These are phyloP conservation scores for Trapa bicornis DNA, from an alignment of 345 rosid genomes.

Conservation along the genomic window DNA sequence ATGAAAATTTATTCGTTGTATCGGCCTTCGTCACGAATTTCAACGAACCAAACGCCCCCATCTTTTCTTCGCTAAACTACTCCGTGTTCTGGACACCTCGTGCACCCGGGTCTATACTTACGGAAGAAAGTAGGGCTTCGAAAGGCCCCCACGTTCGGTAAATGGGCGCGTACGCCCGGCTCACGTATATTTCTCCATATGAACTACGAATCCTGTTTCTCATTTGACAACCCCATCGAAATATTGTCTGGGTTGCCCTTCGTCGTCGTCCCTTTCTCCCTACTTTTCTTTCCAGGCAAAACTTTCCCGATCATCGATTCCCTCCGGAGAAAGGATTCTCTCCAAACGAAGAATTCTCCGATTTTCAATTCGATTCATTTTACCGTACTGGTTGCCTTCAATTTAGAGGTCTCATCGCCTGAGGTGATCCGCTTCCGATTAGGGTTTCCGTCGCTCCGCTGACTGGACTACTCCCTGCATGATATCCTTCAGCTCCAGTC, in stretches of 20 bases:
- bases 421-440: background rate
- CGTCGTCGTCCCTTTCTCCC: background rate
- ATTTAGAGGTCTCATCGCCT: background rate
- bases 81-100: background rate
- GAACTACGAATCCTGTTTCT: background rate
- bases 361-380: background rate
- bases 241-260: background rate
- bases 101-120: background rate
- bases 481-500: slow-evolving; percentile 5
- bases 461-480: background rate
- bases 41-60: no score
- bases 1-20: background rate
- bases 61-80: background rate
- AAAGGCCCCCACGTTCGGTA: background rate
- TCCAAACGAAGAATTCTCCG: background rate
- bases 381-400: background rate
- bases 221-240: slow-evolving; percentile 1
- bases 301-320: background rate
- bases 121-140: background rate
- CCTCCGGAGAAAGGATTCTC: background rate
- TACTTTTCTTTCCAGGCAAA: background rate
- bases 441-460: background rate
- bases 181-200: background rate
- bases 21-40: no score
- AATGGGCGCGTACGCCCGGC: background rate